Evolutionary conservation across 768 basidiomycete species (phyloP), one percentile per base, ranked within the genome.

Genomic region (Auriscalpium vulgare): DNA sequence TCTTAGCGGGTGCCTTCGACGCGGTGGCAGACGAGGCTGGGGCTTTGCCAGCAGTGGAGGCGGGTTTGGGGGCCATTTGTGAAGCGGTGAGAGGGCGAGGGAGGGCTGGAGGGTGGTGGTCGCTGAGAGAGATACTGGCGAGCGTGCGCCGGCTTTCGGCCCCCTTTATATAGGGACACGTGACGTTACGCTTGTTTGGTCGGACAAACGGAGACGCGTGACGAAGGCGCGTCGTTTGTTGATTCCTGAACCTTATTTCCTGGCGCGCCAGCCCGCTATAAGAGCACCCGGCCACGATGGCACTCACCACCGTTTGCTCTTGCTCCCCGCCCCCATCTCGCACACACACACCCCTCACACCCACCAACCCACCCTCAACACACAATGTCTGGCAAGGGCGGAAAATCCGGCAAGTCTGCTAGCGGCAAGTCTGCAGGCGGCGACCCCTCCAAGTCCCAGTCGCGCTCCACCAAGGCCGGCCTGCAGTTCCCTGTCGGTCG

Each of bases 401-500:
- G 84, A 55, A 88, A 88, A 72, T 82, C 85, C 48, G 76, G 78
- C 52, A 76, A 82, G 62, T 29, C 60, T 19, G 61, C 60, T 48
- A 60, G 59, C 19, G 59, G 58, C 54, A 61, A 61, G 55, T 80
- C 84, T 54, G 87, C 66, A 43, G 75, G 75, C 8, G 66, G 66
- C 19, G 60, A 60, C 67, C 57, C 68, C 50, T 43, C 40, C 14
- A 87, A 82, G 69, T 74, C 80, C 10, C 80, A 81, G 58, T 87
- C 86, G 1, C 87, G 87, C 61, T 88, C 87, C 11, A 78, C 84
- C 43, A 83, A 80, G 66, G 87, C 87, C 45, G 87, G 87, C 56
- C 84, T 89, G 53, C 87, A 89, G 71, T 88, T 88, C 74, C 93
- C 92, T 47, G 92, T 95, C 65, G 91, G 92, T 75, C 89, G 93